A percentile compares a stretch with the other conserved stretches of the same genome.
phyloP scores from a whole-genome alignment of 2,329 filamentous ascomycete genomes.

The Aureobasidium mangrovei region DNA sequence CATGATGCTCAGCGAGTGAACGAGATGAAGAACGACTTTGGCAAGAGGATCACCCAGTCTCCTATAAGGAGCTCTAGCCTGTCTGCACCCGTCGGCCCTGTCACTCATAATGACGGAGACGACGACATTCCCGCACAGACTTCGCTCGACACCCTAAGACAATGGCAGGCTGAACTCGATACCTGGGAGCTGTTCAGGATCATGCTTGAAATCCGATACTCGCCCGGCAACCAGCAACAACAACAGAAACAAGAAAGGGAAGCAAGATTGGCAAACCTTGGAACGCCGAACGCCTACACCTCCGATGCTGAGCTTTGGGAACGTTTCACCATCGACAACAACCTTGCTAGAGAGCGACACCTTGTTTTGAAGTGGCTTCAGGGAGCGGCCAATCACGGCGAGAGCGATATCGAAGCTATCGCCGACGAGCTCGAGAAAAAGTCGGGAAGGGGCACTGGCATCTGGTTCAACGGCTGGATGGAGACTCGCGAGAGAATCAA shows the following conservation, averaged over 20 bases:
- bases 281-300: constrained; percentile 42
- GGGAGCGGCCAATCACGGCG: constrained; percentile 57
- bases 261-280: constrained; percentile 25
- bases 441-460: constrained; percentile 58
- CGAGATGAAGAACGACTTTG: constrained; percentile 24
- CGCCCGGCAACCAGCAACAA: constrained; percentile 30
- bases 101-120: constrained; percentile 11
- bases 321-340: constrained; percentile 65
- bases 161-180: constrained; percentile 74
- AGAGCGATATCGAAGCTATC: constrained; percentile 64
- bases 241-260: constrained; percentile 27
- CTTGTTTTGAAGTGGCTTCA: constrained; percentile 82
- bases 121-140: constrained; percentile 8
- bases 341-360: constrained; percentile 66
- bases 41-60: constrained; percentile 7
- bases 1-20: constrained; percentile 30
- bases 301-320: constrained; percentile 57
- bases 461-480: constrained; percentile 83
- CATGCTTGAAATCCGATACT: constrained; percentile 58
- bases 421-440: constrained; percentile 63
- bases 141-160: constrained; percentile 49
- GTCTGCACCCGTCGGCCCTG: not conserved
- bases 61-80: not conserved
- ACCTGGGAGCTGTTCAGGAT: constrained; percentile 81
- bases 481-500: constrained; percentile 89